Evolutionary conservation across 371 early-diverging fungal species (phyloP).

Genomic region (Chytridiales sp.): DNA sequence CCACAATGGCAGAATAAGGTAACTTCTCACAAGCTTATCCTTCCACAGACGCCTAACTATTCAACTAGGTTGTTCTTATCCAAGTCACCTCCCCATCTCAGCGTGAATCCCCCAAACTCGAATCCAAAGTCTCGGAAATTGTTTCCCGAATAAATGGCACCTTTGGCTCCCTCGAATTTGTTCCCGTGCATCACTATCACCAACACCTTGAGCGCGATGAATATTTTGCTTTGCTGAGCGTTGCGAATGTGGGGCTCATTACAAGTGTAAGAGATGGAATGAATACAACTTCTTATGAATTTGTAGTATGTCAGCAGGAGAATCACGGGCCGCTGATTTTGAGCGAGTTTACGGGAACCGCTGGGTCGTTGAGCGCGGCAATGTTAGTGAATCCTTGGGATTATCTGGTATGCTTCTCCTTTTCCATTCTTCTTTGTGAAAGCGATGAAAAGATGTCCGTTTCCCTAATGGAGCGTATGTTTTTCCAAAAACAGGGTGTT

Average conservation of each 20-base stretch:
- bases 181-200: slow-evolving; percentile 93
- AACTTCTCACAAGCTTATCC: background rate
- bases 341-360: slow-evolving; percentile 97
- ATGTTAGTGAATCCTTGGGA: slow-evolving; percentile 98
- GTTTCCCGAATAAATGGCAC: slow-evolving; percentile 92
- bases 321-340: slow-evolving; percentile 90
- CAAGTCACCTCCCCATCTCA: slow-evolving; percentile 65
- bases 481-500: slow-evolving; percentile 62
- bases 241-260: slow-evolving; percentile 94
- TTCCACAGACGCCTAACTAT: background rate
- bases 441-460: background rate
- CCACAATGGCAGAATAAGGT: slow-evolving; percentile 84
- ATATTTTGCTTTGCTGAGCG: slow-evolving; percentile 89
- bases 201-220: slow-evolving; percentile 92
- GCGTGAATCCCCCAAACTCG: slow-evolving; percentile 65
- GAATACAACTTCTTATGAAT: slow-evolving; percentile 98
- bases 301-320: slow-evolving; percentile 87
- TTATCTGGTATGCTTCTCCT: slow-evolving; percentile 48
- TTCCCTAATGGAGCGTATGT: background rate
- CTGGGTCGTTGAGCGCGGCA: slow-evolving; percentile 86
- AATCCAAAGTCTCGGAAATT: slow-evolving; percentile 81
- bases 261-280: slow-evolving; percentile 98
- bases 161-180: slow-evolving; percentile 92
- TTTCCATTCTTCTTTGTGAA: slow-evolving; percentile 1
- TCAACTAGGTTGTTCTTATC: slow-evolving; percentile 76